A percentile compares a stretch with the other conserved stretches of the same genome.
phyloP scores from a whole-genome alignment of 306 rosid genomes.

The Rosa multiflora region DNA sequence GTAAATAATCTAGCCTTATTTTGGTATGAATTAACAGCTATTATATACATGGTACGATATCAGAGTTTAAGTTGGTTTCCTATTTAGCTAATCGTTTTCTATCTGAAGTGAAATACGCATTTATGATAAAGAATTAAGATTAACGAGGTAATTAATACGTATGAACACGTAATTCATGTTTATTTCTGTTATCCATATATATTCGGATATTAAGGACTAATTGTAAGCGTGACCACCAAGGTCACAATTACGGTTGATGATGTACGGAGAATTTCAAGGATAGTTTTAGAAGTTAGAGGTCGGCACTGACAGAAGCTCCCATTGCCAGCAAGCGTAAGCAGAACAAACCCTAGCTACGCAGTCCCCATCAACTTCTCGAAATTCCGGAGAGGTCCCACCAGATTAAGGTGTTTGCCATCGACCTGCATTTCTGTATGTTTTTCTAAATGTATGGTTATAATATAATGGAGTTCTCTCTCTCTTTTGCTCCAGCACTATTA shows the following conservation, averaged over 20 bases:
- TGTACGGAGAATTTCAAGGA: not conserved
- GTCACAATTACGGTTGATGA: too few relatives aligned
- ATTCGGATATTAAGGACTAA: not conserved
- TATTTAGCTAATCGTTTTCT: not conserved
- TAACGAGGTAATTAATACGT: not conserved
- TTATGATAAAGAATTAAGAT: not conserved
- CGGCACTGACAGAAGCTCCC: too few relatives aligned
- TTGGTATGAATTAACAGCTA: not conserved
- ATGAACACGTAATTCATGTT: not conserved
- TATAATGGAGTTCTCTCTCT: too few relatives aligned
- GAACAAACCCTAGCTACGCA: not conserved
- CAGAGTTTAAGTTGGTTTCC: not conserved
- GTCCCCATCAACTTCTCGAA: not conserved
- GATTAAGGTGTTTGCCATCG: not conserved
- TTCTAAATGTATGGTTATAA: too few relatives aligned
- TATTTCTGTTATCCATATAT: not conserved
- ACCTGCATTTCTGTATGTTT: not conserved
- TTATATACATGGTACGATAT: not conserved
- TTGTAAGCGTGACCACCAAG: too few relatives aligned
- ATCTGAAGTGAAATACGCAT: not conserved
- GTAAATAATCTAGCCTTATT: not conserved
- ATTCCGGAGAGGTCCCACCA: not conserved
- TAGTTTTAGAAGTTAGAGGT: too few relatives aligned
- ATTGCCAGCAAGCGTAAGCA: too few relatives aligned
- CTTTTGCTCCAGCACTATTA: too few relatives aligned